Evolutionary conservation across 768 basidiomycete genomes (phyloP).

Genomic region (Hericium erinaceus): DNA sequence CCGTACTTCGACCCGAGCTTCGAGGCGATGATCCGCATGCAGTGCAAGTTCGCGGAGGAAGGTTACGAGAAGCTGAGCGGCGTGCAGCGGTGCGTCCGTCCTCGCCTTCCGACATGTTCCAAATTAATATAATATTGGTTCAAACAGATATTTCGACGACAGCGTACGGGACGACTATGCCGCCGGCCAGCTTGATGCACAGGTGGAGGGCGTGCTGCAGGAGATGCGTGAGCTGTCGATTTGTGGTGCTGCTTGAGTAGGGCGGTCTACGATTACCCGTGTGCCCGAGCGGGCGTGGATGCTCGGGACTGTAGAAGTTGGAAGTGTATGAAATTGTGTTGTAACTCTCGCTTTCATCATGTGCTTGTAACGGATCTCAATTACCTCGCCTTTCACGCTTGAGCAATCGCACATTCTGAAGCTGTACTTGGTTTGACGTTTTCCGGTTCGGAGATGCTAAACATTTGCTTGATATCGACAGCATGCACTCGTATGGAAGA

Average conservation of each 20-base stretch:
- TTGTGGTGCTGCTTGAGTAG: constrained; percentile 46
- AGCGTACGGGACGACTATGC: constrained; percentile 94
- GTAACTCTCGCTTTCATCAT: too few relatives aligned
- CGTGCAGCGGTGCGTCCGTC: constrained; percentile 64
- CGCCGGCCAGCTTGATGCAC: constrained; percentile 89
- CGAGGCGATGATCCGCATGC: constrained; percentile 98
- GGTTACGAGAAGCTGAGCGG: constrained; percentile 95
- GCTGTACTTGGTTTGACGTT: too few relatives aligned
- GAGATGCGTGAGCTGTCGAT: constrained; percentile 97
- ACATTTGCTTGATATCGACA: too few relatives aligned
- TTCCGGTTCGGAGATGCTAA: too few relatives aligned
- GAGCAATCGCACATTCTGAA: too few relatives aligned
- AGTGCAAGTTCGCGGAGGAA: constrained; percentile 95
- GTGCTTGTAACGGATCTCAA: too few relatives aligned
- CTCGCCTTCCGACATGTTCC: constrained; percentile 1
- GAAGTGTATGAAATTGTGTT: too few relatives aligned
- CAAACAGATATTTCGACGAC: constrained; percentile 73
- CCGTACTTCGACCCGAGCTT: constrained; percentile 99
- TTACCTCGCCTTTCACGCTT: too few relatives aligned
- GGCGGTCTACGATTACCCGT: too few relatives aligned
- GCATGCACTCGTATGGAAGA: too few relatives aligned
- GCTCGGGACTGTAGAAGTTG: too few relatives aligned
- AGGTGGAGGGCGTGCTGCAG: constrained; percentile 94
- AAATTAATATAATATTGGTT: neutral
- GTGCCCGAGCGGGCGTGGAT: too few relatives aligned